These are phyloP conservation scores for Tetrastigma voinierianum DNA, from an alignment of 164 flowering plant genomes.

Conservation along the genomic window DNA sequence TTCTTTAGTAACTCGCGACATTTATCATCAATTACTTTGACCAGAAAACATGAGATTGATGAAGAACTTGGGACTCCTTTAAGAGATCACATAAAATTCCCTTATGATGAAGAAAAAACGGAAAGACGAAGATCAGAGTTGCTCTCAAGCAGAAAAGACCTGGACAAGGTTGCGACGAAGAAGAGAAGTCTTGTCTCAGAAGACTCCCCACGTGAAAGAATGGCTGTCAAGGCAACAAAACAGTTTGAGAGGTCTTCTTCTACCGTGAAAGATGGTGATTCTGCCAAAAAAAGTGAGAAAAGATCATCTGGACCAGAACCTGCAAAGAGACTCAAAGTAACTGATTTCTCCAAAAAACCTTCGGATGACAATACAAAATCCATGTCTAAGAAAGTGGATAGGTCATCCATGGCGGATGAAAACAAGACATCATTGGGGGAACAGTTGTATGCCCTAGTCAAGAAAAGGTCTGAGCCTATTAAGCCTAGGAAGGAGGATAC, in stretches of 20 bases:
- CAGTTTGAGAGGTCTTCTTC: conserved; percentile 5
- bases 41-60: conserved; percentile 56
- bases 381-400: conserved; percentile 5
- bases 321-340: conserved; percentile 19
- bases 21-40: neutral
- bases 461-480: conserved; percentile 9
- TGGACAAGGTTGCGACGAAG: conserved; percentile 7
- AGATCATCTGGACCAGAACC: conserved; percentile 8
- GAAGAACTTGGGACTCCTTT: conserved; percentile 45
- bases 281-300: conserved; percentile 12
- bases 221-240: conserved; percentile 15
- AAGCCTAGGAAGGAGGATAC: conserved; percentile 19
- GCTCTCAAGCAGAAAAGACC: neutral
- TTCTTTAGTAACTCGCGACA: neutral
- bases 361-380: conserved; percentile 15
- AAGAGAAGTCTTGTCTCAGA: conserved; percentile 17
- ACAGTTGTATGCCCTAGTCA: conserved; percentile 13
- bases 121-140: conserved; percentile 7
- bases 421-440: conserved; percentile 20
- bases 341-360: conserved; percentile 17
- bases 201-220: conserved; percentile 19
- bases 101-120: conserved; percentile 20
- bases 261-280: conserved; percentile 9
- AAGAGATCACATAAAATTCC: conserved; percentile 52
- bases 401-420: conserved; percentile 13